Evolutionary conservation across 805 yeast genomes (phyloP), one percentile per base, ranked within the genome.

Genomic region (Metschnikowia proteae): DNA sequence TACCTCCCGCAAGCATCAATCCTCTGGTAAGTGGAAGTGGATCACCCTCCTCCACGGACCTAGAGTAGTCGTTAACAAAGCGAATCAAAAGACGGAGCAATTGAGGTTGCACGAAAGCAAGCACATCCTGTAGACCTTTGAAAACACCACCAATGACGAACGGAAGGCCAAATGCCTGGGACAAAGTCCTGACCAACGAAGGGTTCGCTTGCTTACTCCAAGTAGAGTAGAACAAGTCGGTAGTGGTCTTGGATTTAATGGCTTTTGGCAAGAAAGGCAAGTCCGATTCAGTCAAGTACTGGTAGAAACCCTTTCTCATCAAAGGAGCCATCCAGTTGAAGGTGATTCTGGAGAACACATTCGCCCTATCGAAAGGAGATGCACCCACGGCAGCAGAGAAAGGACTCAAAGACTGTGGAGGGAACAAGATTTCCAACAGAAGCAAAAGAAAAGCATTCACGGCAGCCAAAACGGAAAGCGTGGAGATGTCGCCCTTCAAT

Each of bases 291-390:
- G 53, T 65, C 58, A 82, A 71, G 58, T 60, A 81, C 51, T 80
- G 80, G 37, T 74, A 70, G 59, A 84, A 86, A 11, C 98, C 98
- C 46, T 80, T 80, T 56, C 71, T 79, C 84, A 94, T 88, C 59
- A 94, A 70, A 1, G 79, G 82, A 22, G 89, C 82, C 96, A 94
- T 88, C 98, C 99, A 94, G 27, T 83, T 70, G 64, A 94, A 92
- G 0, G 96, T 84, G 45, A 92, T 71, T 45, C 79, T 73, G 2
- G 96, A 84, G 54, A 92, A 80, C 11, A 90, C 70, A 62, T 91
- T 83, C 9, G 55, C 60, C 3, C 50, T 39, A 48, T 41, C 60
- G 38, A 46, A 57, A 2, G 60, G 60, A 17, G 60, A 56, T n/a
- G 30, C 29, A 6, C 49, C 47, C 26, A 39, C 28, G n/a, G 48